phyloP scores from a whole-genome alignment of 192 early-diverging fungal species.

The Backusella mclennaniae region DNA sequence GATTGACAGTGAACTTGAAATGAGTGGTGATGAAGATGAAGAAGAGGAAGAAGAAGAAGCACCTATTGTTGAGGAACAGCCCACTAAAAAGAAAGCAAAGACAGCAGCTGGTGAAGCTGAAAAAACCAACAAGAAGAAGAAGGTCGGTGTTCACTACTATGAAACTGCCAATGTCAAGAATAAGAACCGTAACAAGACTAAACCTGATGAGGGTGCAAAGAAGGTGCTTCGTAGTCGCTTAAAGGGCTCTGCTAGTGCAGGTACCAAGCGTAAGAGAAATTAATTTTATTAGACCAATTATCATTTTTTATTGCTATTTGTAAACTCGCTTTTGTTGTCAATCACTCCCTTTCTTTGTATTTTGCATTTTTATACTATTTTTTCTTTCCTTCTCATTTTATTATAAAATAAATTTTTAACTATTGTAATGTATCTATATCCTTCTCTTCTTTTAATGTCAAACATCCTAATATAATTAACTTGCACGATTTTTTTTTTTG shows the following conservation, averaged over 20 bases:
- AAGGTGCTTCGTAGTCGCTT: slow-evolving; percentile 32
- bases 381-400: neutral
- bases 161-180: slow-evolving; percentile 96
- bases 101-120: neutral
- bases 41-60: slow-evolving; percentile 31
- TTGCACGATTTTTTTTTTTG: no score
- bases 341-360: neutral
- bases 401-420: neutral
- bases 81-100: slow-evolving; percentile 7
- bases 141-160: slow-evolving; percentile 90
- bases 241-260: slow-evolving; percentile 23
- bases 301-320: neutral
- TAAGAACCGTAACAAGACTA: slow-evolving; percentile 78
- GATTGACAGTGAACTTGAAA: slow-evolving; percentile 30
- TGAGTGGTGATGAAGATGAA: slow-evolving; percentile 25
- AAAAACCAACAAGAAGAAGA: slow-evolving; percentile 70
- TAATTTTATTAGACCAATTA: slow-evolving; percentile 10
- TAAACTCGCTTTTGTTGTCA: neutral
- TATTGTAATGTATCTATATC: neutral
- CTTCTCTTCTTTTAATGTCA: neutral
- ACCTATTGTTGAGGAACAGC: neutral
- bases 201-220: slow-evolving; percentile 64
- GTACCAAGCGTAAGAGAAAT: slow-evolving; percentile 30
- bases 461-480: neutral
- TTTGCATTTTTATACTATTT: slow-evolving; percentile 1